Conservation (phyloP, 495 filamentous ascomycete genomes). For the Aspergillus egyptiacus region DNA sequence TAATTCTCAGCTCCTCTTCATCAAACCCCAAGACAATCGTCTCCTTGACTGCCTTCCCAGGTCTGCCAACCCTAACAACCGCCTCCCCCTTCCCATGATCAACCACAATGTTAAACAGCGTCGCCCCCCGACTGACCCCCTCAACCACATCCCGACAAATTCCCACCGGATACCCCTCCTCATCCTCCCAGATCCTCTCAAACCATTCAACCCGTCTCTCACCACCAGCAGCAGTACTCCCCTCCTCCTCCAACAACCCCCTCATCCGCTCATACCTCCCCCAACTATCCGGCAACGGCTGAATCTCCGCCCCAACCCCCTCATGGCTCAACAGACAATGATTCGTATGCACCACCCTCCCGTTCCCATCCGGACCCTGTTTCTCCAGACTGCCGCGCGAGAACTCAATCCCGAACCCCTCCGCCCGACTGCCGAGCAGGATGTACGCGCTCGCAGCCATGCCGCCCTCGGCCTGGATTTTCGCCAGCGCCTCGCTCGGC, state of each 20-base stretch:
- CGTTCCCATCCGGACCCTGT: background rate
- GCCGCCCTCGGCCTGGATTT: no score
- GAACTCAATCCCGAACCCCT: background rate
- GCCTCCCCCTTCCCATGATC: background rate
- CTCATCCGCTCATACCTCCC: background rate
- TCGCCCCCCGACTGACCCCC: no score
- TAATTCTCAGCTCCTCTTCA: no score
- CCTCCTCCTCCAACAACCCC: no score
- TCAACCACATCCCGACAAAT: background rate
- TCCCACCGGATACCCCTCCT: background rate
- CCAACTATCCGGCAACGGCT: background rate
- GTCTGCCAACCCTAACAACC: background rate
- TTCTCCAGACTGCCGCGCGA: background rate
- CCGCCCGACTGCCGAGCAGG: background rate
- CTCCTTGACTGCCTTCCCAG: no score
- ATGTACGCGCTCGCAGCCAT: background rate
- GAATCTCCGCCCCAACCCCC: background rate
- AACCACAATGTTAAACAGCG: background rate
- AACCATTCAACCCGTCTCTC: background rate
- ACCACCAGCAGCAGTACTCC: background rate
- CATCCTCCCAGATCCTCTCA: background rate
- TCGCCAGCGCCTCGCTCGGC: background rate
- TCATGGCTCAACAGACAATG: background rate
- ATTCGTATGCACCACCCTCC: background rate
- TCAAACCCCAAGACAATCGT: no score